These are phyloP conservation scores for Syzygium jambos DNA, from an alignment of 345 rosid genomes.

Conservation along the genomic window DNA sequence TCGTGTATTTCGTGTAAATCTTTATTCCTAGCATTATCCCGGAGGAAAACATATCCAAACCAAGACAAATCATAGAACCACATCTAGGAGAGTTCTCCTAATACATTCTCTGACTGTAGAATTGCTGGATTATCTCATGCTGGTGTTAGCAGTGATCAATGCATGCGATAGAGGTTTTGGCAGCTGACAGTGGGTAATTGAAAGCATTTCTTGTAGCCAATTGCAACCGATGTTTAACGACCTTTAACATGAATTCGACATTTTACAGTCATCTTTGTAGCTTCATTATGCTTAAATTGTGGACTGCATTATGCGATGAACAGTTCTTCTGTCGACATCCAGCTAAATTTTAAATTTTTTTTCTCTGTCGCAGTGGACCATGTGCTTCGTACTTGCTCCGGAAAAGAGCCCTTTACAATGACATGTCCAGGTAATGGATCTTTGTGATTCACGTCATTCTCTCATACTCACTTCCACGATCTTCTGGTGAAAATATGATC, in stretches of 20 bases:
- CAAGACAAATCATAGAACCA: background rate
- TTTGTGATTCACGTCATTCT: background rate
- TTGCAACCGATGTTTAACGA: no score
- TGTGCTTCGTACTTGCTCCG: conserved; percentile 94
- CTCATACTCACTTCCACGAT: background rate
- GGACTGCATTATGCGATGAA: background rate
- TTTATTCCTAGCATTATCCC: background rate
- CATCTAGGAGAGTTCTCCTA: background rate
- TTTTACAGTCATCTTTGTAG: background rate
- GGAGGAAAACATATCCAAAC: background rate
- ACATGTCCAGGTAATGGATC: conserved; percentile 75
- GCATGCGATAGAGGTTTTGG: background rate
- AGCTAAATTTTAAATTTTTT: background rate
- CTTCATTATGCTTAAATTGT: background rate
- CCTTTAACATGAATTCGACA: background rate
- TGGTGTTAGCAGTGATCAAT: background rate
- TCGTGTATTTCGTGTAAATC: background rate
- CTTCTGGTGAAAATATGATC: background rate
- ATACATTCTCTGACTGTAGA: background rate
- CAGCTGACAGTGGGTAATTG: no score
- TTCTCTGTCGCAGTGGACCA: conserved; percentile 47
- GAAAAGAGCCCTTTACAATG: conserved; percentile 88
- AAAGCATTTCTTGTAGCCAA: no score
- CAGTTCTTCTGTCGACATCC: background rate
- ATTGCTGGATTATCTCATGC: background rate